phyloP scores from a whole-genome alignment of 2,329 filamentous ascomycete species.

The Trichophyton simii region DNA sequence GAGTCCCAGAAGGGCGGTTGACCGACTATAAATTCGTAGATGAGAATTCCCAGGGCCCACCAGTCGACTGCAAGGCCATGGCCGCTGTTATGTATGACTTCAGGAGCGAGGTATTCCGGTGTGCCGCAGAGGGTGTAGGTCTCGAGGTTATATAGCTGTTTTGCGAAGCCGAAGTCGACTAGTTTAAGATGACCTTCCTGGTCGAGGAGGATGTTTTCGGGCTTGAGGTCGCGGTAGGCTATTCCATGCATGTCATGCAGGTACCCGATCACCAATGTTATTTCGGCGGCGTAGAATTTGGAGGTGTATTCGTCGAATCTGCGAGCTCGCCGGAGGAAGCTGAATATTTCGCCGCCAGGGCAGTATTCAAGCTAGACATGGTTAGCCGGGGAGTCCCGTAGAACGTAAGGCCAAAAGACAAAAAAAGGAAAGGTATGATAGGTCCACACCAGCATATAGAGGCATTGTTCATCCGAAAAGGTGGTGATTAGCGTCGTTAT shows the following conservation, averaged over 20 bases:
- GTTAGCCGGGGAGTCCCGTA: background rate
- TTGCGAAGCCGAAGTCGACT: slow-evolving; percentile 57
- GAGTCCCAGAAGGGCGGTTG: slow-evolving; percentile 58
- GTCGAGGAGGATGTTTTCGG: slow-evolving; percentile 55
- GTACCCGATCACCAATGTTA: slow-evolving; percentile 52
- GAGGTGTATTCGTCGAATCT: slow-evolving; percentile 52
- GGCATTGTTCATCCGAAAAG: slow-evolving; percentile 49
- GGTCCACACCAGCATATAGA: slow-evolving; percentile 40
- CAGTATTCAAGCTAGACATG: slow-evolving; percentile 48
- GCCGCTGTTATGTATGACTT: slow-evolving; percentile 53
- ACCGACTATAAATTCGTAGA: slow-evolving; percentile 55
- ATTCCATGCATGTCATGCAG: slow-evolving; percentile 52
- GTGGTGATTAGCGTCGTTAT: slow-evolving; percentile 53
- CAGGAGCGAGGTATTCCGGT: slow-evolving; percentile 54
- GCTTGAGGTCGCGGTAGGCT: slow-evolving; percentile 54
- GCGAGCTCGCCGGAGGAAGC: slow-evolving; percentile 48
- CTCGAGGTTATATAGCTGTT: slow-evolving; percentile 45
- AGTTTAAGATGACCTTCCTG: slow-evolving; percentile 53
- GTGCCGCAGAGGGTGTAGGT: slow-evolving; percentile 57
- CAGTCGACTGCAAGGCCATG: slow-evolving; percentile 55
- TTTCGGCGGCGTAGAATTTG: slow-evolving; percentile 55
- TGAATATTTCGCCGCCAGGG: slow-evolving; percentile 55
- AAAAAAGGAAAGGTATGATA: background rate
- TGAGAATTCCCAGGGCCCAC: slow-evolving; percentile 56
- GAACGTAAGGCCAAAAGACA: background rate